These are phyloP conservation scores for Paecilomyces niveus DNA, from an alignment of 2,329 filamentous ascomycete species.

Conservation along the genomic window DNA sequence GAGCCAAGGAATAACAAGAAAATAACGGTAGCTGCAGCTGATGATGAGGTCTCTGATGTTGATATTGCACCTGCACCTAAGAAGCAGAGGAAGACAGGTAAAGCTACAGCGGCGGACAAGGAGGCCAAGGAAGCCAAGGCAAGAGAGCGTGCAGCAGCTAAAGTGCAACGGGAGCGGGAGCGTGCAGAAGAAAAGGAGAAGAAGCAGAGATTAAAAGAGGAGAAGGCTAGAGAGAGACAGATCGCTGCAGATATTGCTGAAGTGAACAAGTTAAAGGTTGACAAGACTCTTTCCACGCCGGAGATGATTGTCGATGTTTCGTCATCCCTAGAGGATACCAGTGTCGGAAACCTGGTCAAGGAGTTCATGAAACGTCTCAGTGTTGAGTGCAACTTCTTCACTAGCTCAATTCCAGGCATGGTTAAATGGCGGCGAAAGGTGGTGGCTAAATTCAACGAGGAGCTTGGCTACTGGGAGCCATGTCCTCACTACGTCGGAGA, in stretches of 20 bases:
- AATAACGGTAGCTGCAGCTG: constrained; percentile 18
- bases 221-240: constrained; percentile 57
- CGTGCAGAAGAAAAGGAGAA: constrained; percentile 51
- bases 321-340: constrained; percentile 43
- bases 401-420: constrained; percentile 40
- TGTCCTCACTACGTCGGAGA: constrained; percentile 39
- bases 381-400: constrained; percentile 35
- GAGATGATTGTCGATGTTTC: constrained; percentile 75
- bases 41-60: constrained; percentile 15
- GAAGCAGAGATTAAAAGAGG: constrained; percentile 42
- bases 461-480: constrained; percentile 59
- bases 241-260: constrained; percentile 60
- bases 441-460: constrained; percentile 54
- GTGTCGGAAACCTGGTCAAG: constrained; percentile 36
- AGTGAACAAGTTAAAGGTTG: constrained; percentile 64
- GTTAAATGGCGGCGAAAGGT: constrained; percentile 65
- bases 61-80: constrained; percentile 41
- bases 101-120: constrained; percentile 21
- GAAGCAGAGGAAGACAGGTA: constrained; percentile 37
- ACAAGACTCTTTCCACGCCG: constrained; percentile 64
- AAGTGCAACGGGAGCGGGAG: constrained; percentile 46
- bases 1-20: not conserved
- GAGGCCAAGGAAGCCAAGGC: constrained; percentile 41
- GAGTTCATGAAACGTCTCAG: constrained; percentile 37
- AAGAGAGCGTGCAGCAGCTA: constrained; percentile 44